Evolutionary conservation across 306 rosid genomes (phyloP), one percentile per base, ranked within the genome.

Genomic region (Vigna hirtella): DNA sequence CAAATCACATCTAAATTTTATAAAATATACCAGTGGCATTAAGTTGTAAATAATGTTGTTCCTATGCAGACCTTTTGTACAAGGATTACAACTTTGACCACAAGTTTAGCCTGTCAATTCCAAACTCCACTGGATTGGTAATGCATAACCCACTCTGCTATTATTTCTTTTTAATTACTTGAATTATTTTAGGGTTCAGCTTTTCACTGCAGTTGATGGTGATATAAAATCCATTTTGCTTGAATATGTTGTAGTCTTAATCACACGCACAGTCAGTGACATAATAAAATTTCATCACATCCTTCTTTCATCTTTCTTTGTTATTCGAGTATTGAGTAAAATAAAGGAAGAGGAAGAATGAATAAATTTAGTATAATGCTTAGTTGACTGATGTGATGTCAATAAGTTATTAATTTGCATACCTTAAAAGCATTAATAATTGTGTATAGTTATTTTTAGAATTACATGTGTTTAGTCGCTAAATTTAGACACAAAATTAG

Each of bases 71-170:
- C 82, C 88, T 94, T 47, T 84, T 94, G 84, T 90, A 91, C 77
- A 94, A 87, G 81, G 98, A 94, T 73, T 94, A 92, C 89, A 89
- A 86, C 89, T 92, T 86, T 22, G 91, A 89, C 77, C 97, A 92
- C 75, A 94, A 94, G 88, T 89, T 88, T 85, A 88, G 82, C 85
- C 69, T 94, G 58, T 85, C 92, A 2, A 78, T 94, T 45, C 93
- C 88, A 42, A 90, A 85, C 79, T 61, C 93, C 36, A 72, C 87
- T 69, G 96, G 96, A 78, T 86, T 94, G 98, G 98, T 94, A 94
- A 69, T 40, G 14, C 78, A 75, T 49, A 57, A 18, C 73, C 68
- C 58, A 55, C 24, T 63, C 38, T 80, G 17, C 50, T n/a, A 30
- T 43, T 10, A 3, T 55, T 74, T 42, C 59, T 49, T 13, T 68